Percentiles rank a stretch among this genome's conserved stretches.
Conservation (phyloP, 345 rosid genomes). For the Trapa incisa region DNA sequence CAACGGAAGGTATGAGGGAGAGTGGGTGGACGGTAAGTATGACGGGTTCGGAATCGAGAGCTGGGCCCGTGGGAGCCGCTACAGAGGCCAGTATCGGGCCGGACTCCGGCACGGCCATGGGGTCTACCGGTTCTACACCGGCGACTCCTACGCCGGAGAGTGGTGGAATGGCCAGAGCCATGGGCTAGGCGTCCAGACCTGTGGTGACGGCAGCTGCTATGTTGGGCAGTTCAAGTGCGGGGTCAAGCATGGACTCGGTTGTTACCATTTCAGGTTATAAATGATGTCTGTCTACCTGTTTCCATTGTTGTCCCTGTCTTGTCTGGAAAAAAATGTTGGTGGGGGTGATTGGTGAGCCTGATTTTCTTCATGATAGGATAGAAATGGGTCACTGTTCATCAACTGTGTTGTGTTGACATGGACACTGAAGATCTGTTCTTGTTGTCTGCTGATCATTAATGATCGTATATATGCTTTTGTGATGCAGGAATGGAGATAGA, state of each 20-base stretch:
- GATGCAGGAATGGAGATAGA: conserved; percentile 76
- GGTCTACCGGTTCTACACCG: conserved; percentile 65
- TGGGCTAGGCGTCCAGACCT: conserved; percentile 74
- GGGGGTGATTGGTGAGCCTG: no score
- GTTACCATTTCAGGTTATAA: conserved; percentile 74
- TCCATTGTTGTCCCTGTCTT: not conserved
- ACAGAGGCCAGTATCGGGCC: conserved; percentile 68
- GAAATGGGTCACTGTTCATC: not conserved
- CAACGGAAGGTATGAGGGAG: conserved; percentile 85
- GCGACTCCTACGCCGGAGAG: conserved; percentile 85
- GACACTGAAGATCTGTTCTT: no score
- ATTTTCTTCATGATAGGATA: no score
- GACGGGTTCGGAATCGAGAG: conserved; percentile 89
- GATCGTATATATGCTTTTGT: not conserved
- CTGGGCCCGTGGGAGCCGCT: conserved; percentile 88
- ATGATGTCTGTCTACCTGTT: not conserved
- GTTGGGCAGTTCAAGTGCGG: conserved; percentile 77
- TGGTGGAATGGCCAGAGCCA: conserved; percentile 94
- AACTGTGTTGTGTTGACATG: no score
- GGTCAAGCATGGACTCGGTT: conserved; percentile 85
- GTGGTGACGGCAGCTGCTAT: conserved; percentile 77
- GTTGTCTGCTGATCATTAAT: no score
- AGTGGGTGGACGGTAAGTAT: conserved; percentile 84
- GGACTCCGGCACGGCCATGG: conserved; percentile 85
- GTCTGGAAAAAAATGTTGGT: not conserved